Conservation (phyloP, 139 green algal genomes). For the Chlamydomonas schloesseri region DNA sequence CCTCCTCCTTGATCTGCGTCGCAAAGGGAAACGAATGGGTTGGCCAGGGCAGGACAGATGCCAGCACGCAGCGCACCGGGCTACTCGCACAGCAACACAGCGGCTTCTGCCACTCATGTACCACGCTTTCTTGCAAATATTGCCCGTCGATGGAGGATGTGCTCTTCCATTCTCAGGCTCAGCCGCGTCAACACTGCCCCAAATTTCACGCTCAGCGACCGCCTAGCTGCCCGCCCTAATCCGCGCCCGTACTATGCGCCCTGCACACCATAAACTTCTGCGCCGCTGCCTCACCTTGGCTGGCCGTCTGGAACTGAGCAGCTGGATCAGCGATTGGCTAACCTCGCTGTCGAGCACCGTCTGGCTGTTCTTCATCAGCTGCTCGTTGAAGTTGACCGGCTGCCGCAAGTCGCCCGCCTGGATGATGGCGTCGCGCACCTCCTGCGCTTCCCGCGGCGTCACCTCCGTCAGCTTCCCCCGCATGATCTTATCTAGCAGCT, state of each 20-base stretch:
- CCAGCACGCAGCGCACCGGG: too few species aligned
- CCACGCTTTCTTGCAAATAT: too few species aligned
- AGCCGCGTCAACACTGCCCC: too few species aligned
- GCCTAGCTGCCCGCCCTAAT: too few species aligned
- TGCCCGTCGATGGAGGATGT: too few species aligned
- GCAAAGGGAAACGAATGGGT: not conserved
- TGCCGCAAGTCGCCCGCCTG: constrained; percentile 65
- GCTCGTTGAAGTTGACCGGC: constrained; percentile 72
- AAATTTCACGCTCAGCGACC: too few species aligned
- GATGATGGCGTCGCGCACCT: constrained; percentile 66
- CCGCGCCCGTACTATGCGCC: too few species aligned
- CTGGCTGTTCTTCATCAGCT: constrained; percentile 71
- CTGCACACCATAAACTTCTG: too few species aligned
- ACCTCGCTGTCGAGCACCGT: constrained; percentile 65
- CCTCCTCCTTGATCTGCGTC: constrained; percentile 56
- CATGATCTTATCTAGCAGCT: constrained; percentile 75
- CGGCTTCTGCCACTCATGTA: too few species aligned
- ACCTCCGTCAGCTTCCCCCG: constrained; percentile 49
- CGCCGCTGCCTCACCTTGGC: constrained; percentile 54
- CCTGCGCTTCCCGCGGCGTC: constrained; percentile 57
- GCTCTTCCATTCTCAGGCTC: too few species aligned
- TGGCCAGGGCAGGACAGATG: not conserved
- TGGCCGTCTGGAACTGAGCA: constrained; percentile 58
- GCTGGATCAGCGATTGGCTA: constrained; percentile 63
- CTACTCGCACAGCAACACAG: too few species aligned